Conservation (phyloP, 2,329 filamentous ascomycete genomes). For the Cladosporium velox region DNA sequence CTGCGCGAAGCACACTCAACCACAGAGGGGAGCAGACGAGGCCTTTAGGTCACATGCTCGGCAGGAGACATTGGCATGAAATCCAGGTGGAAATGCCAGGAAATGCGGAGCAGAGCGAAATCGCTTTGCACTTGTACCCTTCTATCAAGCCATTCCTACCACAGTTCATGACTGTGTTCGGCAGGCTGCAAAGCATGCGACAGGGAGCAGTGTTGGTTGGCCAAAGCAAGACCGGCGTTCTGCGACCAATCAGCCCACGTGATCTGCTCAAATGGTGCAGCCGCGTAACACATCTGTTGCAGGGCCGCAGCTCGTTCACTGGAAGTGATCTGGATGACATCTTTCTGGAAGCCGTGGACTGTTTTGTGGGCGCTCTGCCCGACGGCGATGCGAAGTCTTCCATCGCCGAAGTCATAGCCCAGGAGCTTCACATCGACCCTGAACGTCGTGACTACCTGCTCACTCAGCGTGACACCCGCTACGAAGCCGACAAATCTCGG, state of each 20-base stretch:
- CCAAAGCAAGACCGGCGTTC: constrained; percentile 56
- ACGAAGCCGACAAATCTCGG: constrained; percentile 51
- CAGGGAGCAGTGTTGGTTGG: constrained; percentile 49
- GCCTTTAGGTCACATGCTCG: constrained; percentile 70
- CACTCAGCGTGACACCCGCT: constrained; percentile 67
- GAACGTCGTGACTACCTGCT: constrained; percentile 80
- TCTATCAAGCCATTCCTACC: constrained; percentile 61
- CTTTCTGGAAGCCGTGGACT: constrained; percentile 91
- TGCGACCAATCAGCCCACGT: constrained; percentile 66
- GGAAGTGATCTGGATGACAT: constrained; percentile 78
- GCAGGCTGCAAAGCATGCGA: constrained; percentile 44
- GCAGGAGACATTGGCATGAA: constrained; percentile 80
- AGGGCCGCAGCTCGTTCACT: constrained; percentile 62
- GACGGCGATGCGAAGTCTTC: constrained; percentile 61
- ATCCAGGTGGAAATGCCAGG: constrained; percentile 69
- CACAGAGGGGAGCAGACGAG: constrained; percentile 70
- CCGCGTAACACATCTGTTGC: constrained; percentile 68
- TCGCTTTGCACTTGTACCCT: constrained; percentile 72
- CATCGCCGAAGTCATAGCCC: constrained; percentile 71
- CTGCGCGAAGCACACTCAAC: constrained; percentile 70
- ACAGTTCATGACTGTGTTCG: constrained; percentile 60
- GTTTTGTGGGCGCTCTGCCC: constrained; percentile 80
- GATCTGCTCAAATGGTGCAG: constrained; percentile 92
- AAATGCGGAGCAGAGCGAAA: constrained; percentile 69
- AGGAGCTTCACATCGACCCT: constrained; percentile 83